Conservation (phyloP, 306 rosid species). For the Rosa lucieae region DNA sequence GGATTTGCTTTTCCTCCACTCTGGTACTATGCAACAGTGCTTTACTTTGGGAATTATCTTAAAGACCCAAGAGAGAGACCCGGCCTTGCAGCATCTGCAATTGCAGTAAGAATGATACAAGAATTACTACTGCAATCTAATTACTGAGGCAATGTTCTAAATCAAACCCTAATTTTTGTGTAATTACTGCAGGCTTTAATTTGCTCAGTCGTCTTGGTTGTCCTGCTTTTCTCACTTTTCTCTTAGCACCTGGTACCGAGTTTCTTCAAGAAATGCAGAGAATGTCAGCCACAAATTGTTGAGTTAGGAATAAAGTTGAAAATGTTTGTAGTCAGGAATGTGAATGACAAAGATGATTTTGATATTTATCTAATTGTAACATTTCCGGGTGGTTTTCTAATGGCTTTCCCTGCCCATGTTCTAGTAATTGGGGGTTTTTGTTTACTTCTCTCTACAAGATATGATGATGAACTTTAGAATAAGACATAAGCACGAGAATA, state of each 20-base stretch:
- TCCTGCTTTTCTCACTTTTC: conserved; percentile 23
- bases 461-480: background rate
- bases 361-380: background rate
- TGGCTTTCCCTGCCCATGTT: background rate
- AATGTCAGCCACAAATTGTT: background rate
- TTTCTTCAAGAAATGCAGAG: background rate
- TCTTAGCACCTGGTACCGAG: conserved; percentile 12
- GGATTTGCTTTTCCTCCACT: conserved; percentile 43
- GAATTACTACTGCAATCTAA: background rate
- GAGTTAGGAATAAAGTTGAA: background rate
- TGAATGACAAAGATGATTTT: background rate
- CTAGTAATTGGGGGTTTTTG: background rate
- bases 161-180: background rate
- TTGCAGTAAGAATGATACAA: conserved; percentile 29
- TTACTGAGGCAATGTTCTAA: background rate
- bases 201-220: conserved; percentile 29
- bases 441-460: background rate
- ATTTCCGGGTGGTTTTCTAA: background rate
- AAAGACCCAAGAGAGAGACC: conserved; percentile 43
- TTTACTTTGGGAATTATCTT: conserved; percentile 26
- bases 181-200: conserved; percentile 31
- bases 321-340: background rate
- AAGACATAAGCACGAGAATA: background rate
- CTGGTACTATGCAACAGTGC: conserved; percentile 37
- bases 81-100: conserved; percentile 48